Evolutionary conservation across 202 grass and related monocot genomes (phyloP).

Genomic region (Setaria italica): DNA sequence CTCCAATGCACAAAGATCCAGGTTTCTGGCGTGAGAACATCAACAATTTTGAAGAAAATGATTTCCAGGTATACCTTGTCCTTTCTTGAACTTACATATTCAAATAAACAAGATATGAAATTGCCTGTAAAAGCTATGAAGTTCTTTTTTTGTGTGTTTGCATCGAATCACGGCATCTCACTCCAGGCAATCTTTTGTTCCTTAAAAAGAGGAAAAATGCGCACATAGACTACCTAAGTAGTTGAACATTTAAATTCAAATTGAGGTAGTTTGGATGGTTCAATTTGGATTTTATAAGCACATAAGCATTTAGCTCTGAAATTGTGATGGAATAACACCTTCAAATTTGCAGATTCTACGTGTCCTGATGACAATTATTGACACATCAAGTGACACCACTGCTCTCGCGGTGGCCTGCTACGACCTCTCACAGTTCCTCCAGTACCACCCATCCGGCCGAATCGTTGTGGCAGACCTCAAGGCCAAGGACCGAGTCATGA

Average conservation of each 20-base stretch:
- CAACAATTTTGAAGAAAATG: constrained; percentile 97
- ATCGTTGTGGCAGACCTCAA: constrained; percentile 79
- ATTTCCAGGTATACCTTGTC: constrained; percentile 87
- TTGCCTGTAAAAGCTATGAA: not conserved
- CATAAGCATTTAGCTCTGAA: not conserved
- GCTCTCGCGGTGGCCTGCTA: constrained; percentile 95
- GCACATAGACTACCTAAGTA: not conserved
- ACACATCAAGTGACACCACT: constrained; percentile 76
- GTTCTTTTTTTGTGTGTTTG: not conserved
- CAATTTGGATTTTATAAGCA: not conserved
- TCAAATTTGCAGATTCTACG: constrained; percentile 69
- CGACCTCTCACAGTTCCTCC: constrained; percentile 94
- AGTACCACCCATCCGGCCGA: constrained; percentile 84
- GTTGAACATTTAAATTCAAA: constrained; percentile 7
- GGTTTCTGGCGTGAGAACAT: constrained; percentile 97
- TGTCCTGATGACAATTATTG: constrained; percentile 86
- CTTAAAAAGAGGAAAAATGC: not conserved
- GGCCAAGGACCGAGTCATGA: constrained; percentile 93
- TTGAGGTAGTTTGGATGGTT: not conserved
- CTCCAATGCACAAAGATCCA: constrained; percentile 95
- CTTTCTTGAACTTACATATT: constrained; percentile 24
- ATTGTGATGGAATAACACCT: constrained; percentile 22
- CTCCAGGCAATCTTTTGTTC: not conserved
- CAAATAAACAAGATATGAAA: constrained; percentile 15
- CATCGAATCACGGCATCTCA: not conserved